Percentiles rank a stretch among this genome's conserved stretches.
These are phyloP conservation scores for Penicillium sp. DNA, from an alignment of 2,329 filamentous ascomycete genomes.

Conservation along the genomic window DNA sequence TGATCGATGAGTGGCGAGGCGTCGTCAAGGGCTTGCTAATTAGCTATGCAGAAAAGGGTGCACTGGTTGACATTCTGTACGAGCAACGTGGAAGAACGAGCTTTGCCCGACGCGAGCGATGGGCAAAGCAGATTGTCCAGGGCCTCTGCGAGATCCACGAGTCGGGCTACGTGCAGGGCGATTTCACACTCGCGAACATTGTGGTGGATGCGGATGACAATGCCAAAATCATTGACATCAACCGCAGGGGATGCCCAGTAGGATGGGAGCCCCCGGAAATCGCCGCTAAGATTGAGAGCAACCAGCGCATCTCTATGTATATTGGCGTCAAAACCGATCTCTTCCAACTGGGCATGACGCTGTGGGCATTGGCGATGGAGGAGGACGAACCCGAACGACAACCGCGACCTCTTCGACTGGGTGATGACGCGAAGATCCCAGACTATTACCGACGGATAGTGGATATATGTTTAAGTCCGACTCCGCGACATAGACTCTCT, in stretches of 20 bases:
- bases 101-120: constrained; percentile 75
- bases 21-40: constrained; percentile 86
- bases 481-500: constrained; percentile 69
- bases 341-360: constrained; percentile 93
- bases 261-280: constrained; percentile 98
- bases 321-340: constrained; percentile 97
- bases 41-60: constrained; percentile 79
- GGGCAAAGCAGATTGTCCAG: constrained; percentile 87
- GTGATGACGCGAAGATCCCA: constrained; percentile 60
- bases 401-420: constrained; percentile 64
- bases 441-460: constrained; percentile 76
- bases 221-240: constrained; percentile 98
- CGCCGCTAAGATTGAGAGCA: constrained; percentile 76
- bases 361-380: constrained; percentile 86
- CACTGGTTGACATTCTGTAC: constrained; percentile 86
- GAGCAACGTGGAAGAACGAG: constrained; percentile 64
- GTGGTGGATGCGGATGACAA: constrained; percentile 82
- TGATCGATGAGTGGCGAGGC: constrained; percentile 73
- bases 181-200: constrained; percentile 96
- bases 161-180: constrained; percentile 92
- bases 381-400: constrained; percentile 86
- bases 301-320: constrained; percentile 91
- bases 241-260: constrained; percentile 91
- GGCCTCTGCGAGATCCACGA: constrained; percentile 93
- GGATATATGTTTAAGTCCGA: constrained; percentile 70